Evolutionary conservation across 2,329 filamentous ascomycete genomes (phyloP).

Genomic region (Pseudogymnoascus sp.): DNA sequence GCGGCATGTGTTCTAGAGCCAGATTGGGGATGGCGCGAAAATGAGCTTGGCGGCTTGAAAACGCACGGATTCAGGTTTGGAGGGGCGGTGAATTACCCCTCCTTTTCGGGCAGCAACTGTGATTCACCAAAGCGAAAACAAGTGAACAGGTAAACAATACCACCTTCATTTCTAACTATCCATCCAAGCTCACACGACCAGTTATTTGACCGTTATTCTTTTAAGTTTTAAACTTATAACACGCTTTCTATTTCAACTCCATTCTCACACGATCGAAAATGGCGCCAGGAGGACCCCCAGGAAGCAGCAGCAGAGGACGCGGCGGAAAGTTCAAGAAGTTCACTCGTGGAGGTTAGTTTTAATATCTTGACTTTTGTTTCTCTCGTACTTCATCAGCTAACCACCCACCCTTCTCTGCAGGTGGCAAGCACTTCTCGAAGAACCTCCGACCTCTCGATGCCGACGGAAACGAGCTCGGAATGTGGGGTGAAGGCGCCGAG

Average conservation of each 20-base stretch:
- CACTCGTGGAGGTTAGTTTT: constrained; percentile 70
- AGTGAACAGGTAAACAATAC: constrained; percentile 6
- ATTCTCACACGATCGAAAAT: constrained; percentile 28
- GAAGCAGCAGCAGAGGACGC: constrained; percentile 54
- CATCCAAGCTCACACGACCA: background rate
- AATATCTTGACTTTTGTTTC: background rate
- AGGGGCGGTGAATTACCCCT: constrained; percentile 10
- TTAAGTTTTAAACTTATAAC: constrained; percentile 12
- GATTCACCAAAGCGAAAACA: constrained; percentile 10
- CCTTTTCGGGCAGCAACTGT: constrained; percentile 10
- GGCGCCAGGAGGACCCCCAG: constrained; percentile 43
- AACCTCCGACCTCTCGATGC: constrained; percentile 82
- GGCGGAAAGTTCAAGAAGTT: constrained; percentile 94
- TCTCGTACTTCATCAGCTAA: constrained; percentile 14
- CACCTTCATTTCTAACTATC: constrained; percentile 6
- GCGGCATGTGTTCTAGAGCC: background rate
- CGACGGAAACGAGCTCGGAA: constrained; percentile 76
- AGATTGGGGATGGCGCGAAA: constrained; percentile 4
- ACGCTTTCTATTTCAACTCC: constrained; percentile 10
- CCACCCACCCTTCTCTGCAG: constrained; percentile 38
- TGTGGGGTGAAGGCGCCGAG: constrained; percentile 55
- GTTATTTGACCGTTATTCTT: background rate
- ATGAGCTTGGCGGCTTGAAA: background rate
- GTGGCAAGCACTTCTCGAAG: constrained; percentile 91
- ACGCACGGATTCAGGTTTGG: constrained; percentile 9